Evolutionary conservation across 352 stramenopile species (phyloP).

Genomic region (Pythium rishiriense): DNA sequence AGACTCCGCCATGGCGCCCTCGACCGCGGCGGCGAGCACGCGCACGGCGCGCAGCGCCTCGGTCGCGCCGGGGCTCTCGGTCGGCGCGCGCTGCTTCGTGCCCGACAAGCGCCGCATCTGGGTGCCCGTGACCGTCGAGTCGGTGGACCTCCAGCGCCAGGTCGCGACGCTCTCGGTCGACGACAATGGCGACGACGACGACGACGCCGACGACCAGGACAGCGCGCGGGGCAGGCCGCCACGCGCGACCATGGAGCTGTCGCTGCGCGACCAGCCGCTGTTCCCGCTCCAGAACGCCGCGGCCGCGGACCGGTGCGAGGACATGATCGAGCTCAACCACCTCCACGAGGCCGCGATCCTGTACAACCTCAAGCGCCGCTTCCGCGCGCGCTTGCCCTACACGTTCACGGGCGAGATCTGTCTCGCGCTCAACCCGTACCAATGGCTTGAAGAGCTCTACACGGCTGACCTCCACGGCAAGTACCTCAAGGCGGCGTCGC

Average conservation of each 20-base stretch:
- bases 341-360: conserved; percentile 91
- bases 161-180: conserved; percentile 50
- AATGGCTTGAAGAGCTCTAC: conserved; percentile 87
- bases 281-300: conserved; percentile 73
- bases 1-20: background rate
- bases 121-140: conserved; percentile 71
- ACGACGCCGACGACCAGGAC: conserved; percentile 32
- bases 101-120: conserved; percentile 63
- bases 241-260: conserved; percentile 28
- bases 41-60: conserved; percentile 9
- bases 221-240: conserved; percentile 13
- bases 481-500: conserved; percentile 54
- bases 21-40: background rate
- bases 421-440: conserved; percentile 96
- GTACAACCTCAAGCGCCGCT: conserved; percentile 85
- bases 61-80: conserved; percentile 39
- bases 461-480: conserved; percentile 53
- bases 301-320: conserved; percentile 41
- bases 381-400: conserved; percentile 87
- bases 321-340: conserved; percentile 86
- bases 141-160: conserved; percentile 48
- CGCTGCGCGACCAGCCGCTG: conserved; percentile 31
- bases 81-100: conserved; percentile 76
- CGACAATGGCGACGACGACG: conserved; percentile 29
- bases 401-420: conserved; percentile 96